phyloP scores from a whole-genome alignment of 805 yeast genomes.

The Kluyveromyces nonfermentans region DNA sequence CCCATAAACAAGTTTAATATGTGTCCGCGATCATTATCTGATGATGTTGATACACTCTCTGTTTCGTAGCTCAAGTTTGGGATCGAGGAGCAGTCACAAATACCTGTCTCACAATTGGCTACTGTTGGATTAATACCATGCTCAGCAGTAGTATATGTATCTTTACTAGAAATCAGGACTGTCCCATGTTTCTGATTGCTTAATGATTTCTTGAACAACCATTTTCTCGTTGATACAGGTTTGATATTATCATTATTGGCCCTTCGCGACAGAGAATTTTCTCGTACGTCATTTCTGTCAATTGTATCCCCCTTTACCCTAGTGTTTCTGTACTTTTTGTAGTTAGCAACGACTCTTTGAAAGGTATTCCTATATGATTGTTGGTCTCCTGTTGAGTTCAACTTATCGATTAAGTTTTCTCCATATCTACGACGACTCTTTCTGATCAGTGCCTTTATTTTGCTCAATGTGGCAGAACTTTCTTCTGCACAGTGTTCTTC shows the following conservation, averaged over 20 bases:
- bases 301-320: background rate
- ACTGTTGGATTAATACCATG: background rate
- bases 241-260: no score
- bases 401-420: background rate
- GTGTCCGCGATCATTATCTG: background rate
- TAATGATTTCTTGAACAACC: no score
- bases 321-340: background rate
- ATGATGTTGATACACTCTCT: background rate
- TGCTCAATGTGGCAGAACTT: background rate
- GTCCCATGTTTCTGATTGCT: no score
- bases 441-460: background rate
- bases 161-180: background rate
- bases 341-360: background rate
- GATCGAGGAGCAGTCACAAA: background rate
- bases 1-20: background rate
- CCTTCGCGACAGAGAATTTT: background rate
- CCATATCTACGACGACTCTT: background rate
- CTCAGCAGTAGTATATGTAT: background rate
- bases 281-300: background rate
- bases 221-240: no score
- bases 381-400: background rate
- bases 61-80: slow-evolving; percentile 1
- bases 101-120: background rate
- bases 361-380: background rate
- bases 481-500: background rate